Evolutionary conservation across 345 rosid species (phyloP).

Genomic region (Eucalyptus viminalis): DNA sequence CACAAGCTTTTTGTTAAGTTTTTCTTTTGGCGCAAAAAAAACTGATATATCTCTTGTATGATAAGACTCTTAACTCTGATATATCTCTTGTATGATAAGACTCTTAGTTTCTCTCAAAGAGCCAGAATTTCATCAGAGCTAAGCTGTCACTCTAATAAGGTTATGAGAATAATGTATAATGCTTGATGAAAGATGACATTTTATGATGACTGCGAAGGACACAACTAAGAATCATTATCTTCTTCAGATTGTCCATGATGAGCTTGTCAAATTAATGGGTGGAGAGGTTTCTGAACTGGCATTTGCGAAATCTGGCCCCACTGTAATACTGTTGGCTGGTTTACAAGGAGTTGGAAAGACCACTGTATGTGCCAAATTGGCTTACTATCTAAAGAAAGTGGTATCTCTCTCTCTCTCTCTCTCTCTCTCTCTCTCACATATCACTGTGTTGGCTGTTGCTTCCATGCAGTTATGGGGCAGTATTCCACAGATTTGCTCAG

Average conservation of each 20-base stretch:
- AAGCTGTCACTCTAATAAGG: neutral
- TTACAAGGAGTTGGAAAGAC: conserved; percentile 99
- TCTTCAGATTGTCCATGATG: conserved; percentile 71
- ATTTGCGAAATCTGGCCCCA: conserved; percentile 74
- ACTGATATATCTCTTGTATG: neutral
- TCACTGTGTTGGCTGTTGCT: neutral
- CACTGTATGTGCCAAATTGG: conserved; percentile 89
- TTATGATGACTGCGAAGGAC: neutral
- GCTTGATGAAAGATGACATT: neutral
- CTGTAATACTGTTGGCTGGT: conserved; percentile 88
- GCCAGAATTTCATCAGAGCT: neutral
- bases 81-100: neutral
- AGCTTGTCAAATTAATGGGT: conserved; percentile 96
- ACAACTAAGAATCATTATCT: neutral
- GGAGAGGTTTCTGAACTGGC: conserved; percentile 92
- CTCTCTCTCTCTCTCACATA: neutral
- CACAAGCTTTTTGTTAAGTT: neutral
- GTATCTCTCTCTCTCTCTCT: conserved; percentile 5
- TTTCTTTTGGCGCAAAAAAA: neutral
- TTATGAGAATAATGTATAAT: neutral
- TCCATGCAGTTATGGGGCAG: neutral
- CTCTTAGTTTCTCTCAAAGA: neutral
- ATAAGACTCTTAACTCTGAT: neutral
- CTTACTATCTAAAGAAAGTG: conserved; percentile 89
- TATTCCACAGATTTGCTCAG: neutral